Percentiles rank a stretch among this genome's conserved stretches.
phyloP scores from a whole-genome alignment of 257 asterid genomes.

The Gardenia jasminoides region DNA sequence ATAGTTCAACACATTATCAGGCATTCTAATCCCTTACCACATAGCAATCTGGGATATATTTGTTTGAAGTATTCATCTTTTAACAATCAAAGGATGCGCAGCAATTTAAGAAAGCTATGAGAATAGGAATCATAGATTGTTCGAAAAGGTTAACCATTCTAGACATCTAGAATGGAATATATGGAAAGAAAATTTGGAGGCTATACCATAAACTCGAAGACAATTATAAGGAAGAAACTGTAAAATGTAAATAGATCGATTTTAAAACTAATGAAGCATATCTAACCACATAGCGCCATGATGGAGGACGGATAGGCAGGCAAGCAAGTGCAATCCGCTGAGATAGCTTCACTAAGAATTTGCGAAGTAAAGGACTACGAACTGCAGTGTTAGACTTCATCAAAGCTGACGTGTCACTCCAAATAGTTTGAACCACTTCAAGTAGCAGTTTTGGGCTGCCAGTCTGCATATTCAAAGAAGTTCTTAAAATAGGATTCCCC shows the following conservation, averaged over 20 bases:
- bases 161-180: background rate
- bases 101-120: background rate
- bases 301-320: constrained; percentile 73
- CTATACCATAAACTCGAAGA: background rate
- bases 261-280: constrained; percentile 9
- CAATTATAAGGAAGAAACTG: constrained; percentile 14
- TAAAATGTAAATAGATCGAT: background rate
- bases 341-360: constrained; percentile 78
- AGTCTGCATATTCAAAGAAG: constrained; percentile 43
- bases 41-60: background rate
- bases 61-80: background rate
- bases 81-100: background rate
- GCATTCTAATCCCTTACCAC: background rate
- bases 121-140: background rate
- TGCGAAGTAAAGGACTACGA: constrained; percentile 91
- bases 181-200: background rate
- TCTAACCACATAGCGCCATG: constrained; percentile 95
- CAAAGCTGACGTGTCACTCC: constrained; percentile 66
- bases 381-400: constrained; percentile 67
- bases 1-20: background rate
- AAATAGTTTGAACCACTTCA: constrained; percentile 63
- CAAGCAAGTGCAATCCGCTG: constrained; percentile 83
- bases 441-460: constrained; percentile 70
- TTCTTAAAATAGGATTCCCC: background rate
- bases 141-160: background rate